These are phyloP conservation scores for Ganoderma leucocontextum DNA, from an alignment of 1,284 basidiomycete species.

Conservation along the genomic window DNA sequence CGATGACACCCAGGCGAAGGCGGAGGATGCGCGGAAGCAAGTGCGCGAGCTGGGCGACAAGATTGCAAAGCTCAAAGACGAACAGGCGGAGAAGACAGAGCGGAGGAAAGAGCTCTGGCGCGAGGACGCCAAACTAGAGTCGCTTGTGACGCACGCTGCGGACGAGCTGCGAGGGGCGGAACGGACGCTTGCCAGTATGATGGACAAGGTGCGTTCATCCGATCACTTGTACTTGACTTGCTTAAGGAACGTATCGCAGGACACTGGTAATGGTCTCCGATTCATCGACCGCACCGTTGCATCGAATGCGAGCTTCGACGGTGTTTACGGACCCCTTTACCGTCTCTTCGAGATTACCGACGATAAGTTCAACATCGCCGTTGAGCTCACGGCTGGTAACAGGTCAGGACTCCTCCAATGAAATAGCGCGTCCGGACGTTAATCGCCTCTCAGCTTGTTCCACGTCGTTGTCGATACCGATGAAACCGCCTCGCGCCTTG, in stretches of 20 bases:
- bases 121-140: constrained; percentile 90
- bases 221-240: not conserved
- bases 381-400: constrained; percentile 95
- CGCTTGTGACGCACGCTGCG: constrained; percentile 77
- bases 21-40: constrained; percentile 80
- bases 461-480: constrained; percentile 98
- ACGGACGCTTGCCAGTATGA: constrained; percentile 85
- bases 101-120: constrained; percentile 94
- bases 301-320: constrained; percentile 74
- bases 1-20: constrained; percentile 68
- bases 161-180: constrained; percentile 87
- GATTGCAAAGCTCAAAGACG: constrained; percentile 71
- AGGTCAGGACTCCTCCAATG: constrained; percentile 57
- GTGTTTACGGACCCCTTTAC: constrained; percentile 95
- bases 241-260: constrained; percentile 54
- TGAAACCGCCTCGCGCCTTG: constrained; percentile 86
- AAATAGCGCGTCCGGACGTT: not conserved
- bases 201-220: constrained; percentile 81
- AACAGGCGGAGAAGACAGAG: constrained; percentile 79
- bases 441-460: constrained; percentile 75
- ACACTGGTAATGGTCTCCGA: constrained; percentile 88
- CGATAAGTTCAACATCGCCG: constrained; percentile 89
- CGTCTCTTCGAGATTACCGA: constrained; percentile 93
- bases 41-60: constrained; percentile 75
- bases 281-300: constrained; percentile 83